Evolutionary conservation across 2,329 filamentous ascomycete genomes (phyloP).

Genomic region (Fusarium citri): DNA sequence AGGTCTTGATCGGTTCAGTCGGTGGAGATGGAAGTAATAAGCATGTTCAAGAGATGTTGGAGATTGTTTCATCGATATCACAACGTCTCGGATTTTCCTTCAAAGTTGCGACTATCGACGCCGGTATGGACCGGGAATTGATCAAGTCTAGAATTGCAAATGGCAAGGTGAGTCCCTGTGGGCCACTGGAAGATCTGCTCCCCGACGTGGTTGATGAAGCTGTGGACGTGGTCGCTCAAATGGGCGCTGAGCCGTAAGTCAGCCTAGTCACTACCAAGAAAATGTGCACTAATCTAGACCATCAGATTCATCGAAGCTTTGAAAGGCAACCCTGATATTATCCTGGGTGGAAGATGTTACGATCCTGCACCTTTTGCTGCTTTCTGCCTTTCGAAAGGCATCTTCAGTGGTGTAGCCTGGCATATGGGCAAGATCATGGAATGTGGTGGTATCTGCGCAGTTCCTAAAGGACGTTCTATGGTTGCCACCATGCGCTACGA

Average conservation of each 20-base stretch:
- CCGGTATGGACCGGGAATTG: conserved; percentile 47
- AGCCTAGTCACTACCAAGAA: neutral
- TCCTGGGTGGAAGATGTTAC: conserved; percentile 52
- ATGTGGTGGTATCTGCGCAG: conserved; percentile 60
- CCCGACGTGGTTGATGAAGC: conserved; percentile 32
- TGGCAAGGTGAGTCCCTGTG: conserved; percentile 48
- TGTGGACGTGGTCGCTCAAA: conserved; percentile 40
- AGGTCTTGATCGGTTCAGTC: conserved; percentile 51
- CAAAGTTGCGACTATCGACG: conserved; percentile 50
- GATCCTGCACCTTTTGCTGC: conserved; percentile 56
- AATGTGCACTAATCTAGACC: neutral
- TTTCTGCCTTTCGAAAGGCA: conserved; percentile 50
- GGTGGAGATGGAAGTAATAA: conserved; percentile 55
- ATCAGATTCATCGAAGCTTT: conserved; percentile 41
- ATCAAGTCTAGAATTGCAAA: conserved; percentile 46
- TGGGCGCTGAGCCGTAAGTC: conserved; percentile 42
- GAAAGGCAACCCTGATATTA: conserved; percentile 43
- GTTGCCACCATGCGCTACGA: conserved; percentile 55
- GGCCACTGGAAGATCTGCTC: conserved; percentile 50
- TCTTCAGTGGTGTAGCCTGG: conserved; percentile 50
- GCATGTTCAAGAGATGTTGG: conserved; percentile 55
- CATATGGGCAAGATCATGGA: conserved; percentile 69
- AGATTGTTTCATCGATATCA: conserved; percentile 52
- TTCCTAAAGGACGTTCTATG: conserved; percentile 58
- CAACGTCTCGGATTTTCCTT: conserved; percentile 45